A percentile compares a stretch with the other conserved stretches of the same genome.
phyloP scores from a whole-genome alignment of 495 filamentous ascomycete genomes.

The Staphylotrichum longicolle region DNA sequence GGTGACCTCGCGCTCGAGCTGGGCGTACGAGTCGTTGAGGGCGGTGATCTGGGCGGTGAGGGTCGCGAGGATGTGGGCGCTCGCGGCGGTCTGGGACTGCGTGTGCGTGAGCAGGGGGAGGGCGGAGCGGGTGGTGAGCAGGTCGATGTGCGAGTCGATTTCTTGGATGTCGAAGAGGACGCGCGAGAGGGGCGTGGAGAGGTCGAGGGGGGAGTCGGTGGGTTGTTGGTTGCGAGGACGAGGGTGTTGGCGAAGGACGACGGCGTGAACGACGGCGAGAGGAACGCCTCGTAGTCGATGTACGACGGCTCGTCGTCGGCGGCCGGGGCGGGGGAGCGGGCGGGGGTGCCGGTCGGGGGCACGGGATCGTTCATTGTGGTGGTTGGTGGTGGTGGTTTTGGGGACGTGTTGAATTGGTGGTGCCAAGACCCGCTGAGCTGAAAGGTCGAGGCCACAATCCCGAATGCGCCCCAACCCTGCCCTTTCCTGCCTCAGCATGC shows the following conservation, averaged over 20 bases:
- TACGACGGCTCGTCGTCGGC: constrained; percentile 68
- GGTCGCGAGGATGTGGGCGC: constrained; percentile 63
- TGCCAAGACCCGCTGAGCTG: neutral
- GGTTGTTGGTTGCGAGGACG: constrained; percentile 86
- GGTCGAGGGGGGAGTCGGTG: constrained; percentile 83
- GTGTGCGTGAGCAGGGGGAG: constrained; percentile 81
- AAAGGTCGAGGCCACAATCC: neutral
- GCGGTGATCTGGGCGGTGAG: constrained; percentile 72
- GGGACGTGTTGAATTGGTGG: neutral
- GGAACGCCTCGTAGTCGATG: constrained; percentile 93
- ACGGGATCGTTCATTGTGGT: neutral
- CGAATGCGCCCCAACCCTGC: neutral
- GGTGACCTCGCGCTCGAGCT: constrained; percentile 78
- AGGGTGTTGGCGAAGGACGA: constrained; percentile 82
- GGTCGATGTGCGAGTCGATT: constrained; percentile 92
- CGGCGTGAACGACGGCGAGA: constrained; percentile 78
- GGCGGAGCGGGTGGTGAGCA: constrained; percentile 79
- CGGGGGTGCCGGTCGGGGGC: constrained; percentile 1
- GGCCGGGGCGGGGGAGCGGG: constrained; percentile 24
- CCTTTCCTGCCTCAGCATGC: neutral
- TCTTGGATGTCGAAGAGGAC: constrained; percentile 97
- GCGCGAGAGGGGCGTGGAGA: constrained; percentile 87
- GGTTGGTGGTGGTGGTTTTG: constrained; percentile 1
- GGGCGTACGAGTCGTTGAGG: constrained; percentile 78
- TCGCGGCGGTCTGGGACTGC: constrained; percentile 64